Conservation (phyloP, 2,329 filamentous ascomycete genomes). For the Fusarium sp. region DNA sequence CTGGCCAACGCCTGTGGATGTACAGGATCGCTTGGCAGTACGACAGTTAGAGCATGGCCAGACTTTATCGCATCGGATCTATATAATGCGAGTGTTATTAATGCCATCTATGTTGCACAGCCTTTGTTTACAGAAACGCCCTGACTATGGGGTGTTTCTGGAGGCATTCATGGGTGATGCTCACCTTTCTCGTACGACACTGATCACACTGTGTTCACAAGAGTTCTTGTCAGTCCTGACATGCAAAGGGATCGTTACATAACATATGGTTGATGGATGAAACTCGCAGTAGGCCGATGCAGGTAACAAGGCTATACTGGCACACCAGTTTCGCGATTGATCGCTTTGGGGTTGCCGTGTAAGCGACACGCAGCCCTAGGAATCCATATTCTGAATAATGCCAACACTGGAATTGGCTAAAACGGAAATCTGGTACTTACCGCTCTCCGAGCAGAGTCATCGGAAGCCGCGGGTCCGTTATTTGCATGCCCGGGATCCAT, state of each 20-base stretch:
- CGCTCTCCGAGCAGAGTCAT: slow-evolving; percentile 52
- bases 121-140: neutral
- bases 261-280: neutral
- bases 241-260: neutral
- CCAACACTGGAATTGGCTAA: slow-evolving; percentile 14
- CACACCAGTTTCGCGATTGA: neutral
- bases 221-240: slow-evolving; percentile 10
- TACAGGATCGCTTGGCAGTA: slow-evolving; percentile 64
- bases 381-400: neutral
- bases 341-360: neutral
- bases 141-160: slow-evolving; percentile 12
- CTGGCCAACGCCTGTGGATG: slow-evolving; percentile 65
- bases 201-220: slow-evolving; percentile 56
- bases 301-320: neutral
- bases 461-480: slow-evolving; percentile 50
- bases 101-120: slow-evolving; percentile 5
- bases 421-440: slow-evolving; percentile 47
- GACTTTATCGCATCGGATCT: slow-evolving; percentile 71
- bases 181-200: slow-evolving; percentile 57
- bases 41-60: slow-evolving; percentile 69
- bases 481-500: slow-evolving; percentile 36
- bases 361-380: neutral
- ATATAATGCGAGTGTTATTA: slow-evolving; percentile 34
- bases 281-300: neutral
- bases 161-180: slow-evolving; percentile 25